Percentiles rank a stretch among this genome's conserved stretches.
Conservation (phyloP, 2,329 filamentous ascomycete genomes). For the Fusarium duplospermum region DNA sequence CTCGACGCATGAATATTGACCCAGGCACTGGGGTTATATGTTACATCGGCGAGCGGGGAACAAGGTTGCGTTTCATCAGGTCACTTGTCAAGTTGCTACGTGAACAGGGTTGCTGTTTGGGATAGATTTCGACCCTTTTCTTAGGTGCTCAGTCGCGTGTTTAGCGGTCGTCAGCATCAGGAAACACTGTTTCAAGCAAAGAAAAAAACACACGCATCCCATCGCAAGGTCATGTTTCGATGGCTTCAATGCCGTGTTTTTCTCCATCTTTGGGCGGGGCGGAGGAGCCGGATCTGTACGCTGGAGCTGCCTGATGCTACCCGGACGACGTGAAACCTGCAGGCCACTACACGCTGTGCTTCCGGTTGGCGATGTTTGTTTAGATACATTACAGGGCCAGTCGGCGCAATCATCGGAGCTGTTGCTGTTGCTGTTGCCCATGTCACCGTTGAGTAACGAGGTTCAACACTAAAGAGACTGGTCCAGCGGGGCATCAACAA, state of each 20-base stretch:
- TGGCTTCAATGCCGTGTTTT: not conserved
- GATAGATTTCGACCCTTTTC: constrained; percentile 1
- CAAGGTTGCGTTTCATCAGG: not conserved
- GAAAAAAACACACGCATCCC: not conserved
- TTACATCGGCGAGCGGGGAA: not conserved
- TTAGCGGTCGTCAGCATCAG: not conserved
- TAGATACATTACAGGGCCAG: not conserved
- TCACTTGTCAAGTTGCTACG: constrained; percentile 27
- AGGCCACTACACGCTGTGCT: not conserved
- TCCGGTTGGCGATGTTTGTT: constrained; percentile 1
- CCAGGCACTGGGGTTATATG: not conserved
- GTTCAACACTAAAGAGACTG: not conserved
- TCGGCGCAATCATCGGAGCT: constrained; percentile 7
- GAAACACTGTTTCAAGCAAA: constrained; percentile 20
- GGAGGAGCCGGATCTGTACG: not conserved
- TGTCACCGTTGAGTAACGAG: not conserved
- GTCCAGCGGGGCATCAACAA: not conserved
- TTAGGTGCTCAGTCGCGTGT: constrained; percentile 9
- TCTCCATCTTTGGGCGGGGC: not conserved
- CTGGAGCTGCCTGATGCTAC: constrained; percentile 12
- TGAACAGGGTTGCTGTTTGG: constrained; percentile 14
- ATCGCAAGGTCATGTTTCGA: constrained; percentile 13
- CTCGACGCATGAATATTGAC: constrained; percentile 1
- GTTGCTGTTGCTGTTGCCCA: not conserved
- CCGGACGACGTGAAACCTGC: constrained; percentile 9